phyloP scores from a whole-genome alignment of 768 basidiomycete genomes.

The Russula emetica region DNA sequence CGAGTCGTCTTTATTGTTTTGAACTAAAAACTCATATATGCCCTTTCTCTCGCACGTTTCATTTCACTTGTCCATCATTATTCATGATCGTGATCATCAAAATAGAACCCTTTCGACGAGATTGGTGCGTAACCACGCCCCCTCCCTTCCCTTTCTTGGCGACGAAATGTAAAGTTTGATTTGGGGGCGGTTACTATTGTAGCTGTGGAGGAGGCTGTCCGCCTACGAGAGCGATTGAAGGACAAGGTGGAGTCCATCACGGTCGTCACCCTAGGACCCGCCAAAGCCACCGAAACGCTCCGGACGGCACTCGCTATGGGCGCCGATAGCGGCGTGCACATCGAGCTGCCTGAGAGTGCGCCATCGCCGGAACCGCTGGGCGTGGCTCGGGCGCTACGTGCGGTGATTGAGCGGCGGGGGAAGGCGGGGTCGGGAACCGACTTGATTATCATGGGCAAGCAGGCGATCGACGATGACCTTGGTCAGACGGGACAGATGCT shows the following conservation, averaged over 20 bases:
- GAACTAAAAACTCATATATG: neutral
- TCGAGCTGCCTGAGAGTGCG: slow-evolving; percentile 72
- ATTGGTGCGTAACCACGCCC: slow-evolving; percentile 58
- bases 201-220: slow-evolving; percentile 97
- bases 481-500: slow-evolving; percentile 98
- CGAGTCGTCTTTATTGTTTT: neutral
- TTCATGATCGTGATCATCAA: neutral
- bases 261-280: slow-evolving; percentile 89
- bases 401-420: slow-evolving; percentile 61
- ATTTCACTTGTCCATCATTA: neutral
- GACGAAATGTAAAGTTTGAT: neutral
- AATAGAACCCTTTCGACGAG: slow-evolving; percentile 96
- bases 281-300: slow-evolving; percentile 84
- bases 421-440: slow-evolving; percentile 54
- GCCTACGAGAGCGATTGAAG: slow-evolving; percentile 82
- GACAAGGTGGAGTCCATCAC: slow-evolving; percentile 79
- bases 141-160: neutral
- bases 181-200: neutral
- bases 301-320: slow-evolving; percentile 98
- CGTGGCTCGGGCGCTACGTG: slow-evolving; percentile 80
- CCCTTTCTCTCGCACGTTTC: neutral
- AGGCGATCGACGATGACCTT: slow-evolving; percentile 96
- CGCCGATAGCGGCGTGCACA: slow-evolving; percentile 87
- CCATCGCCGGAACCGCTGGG: slow-evolving; percentile 85
- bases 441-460: slow-evolving; percentile 93